These are phyloP conservation scores for Speleostelium caveatum DNA, from an alignment of 78 protist genomes.

Conservation along the genomic window DNA sequence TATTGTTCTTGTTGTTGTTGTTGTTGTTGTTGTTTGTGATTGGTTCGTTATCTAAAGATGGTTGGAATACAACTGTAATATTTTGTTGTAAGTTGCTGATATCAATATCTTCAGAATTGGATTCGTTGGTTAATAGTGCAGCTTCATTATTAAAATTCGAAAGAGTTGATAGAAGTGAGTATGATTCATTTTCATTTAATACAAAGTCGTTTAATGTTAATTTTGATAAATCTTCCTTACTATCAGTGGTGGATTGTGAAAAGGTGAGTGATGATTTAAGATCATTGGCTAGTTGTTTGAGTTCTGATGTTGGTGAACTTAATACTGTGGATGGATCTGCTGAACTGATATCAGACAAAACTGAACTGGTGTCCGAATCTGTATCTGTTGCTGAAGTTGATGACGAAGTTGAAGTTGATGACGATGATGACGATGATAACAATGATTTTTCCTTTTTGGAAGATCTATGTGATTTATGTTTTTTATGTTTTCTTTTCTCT, in stretches of 20 bases:
- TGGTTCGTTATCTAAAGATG: background rate
- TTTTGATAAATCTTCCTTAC: conserved; percentile 22
- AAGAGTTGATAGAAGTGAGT: background rate
- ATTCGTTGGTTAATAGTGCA: background rate
- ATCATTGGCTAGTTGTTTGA: no score
- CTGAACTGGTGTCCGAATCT: background rate
- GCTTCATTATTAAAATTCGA: conserved; percentile 1
- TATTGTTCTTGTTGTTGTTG: background rate
- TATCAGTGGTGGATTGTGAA: no score
- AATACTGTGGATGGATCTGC: background rate
- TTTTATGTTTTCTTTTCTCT: conserved; percentile 15
- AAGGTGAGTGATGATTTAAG: background rate
- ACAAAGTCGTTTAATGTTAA: conserved; percentile 56
- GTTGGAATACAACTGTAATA: conserved; percentile 8
- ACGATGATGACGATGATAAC: background rate
- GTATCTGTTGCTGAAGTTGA: background rate
- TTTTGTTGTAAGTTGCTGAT: background rate
- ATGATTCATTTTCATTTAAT: background rate
- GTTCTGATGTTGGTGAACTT: background rate
- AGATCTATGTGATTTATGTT: background rate
- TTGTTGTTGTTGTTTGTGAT: background rate
- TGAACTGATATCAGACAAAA: conserved; percentile 2
- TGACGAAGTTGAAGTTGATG: background rate
- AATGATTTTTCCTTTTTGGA: background rate
- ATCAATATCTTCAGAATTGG: background rate